These are phyloP conservation scores for Ceratorhiza oryzae-sativae DNA, from an alignment of 1,284 basidiomycete genomes.

Conservation along the genomic window DNA sequence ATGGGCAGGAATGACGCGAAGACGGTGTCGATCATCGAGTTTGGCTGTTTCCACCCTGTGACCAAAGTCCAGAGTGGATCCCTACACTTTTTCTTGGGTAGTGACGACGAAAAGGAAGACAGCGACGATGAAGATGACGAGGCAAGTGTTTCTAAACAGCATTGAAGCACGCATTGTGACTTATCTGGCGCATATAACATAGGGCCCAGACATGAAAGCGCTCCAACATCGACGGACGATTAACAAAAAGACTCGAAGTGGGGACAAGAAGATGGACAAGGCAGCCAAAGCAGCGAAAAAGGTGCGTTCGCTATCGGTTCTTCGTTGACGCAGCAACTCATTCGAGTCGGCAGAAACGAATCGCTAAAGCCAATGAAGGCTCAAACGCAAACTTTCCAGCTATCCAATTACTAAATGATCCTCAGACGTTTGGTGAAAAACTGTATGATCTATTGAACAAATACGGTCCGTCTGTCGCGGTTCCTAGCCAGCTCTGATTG, in stretches of 20 bases:
- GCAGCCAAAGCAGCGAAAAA: conserved; percentile 73
- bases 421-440: conserved; percentile 95
- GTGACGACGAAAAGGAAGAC: conserved; percentile 72
- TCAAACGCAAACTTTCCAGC: conserved; percentile 86
- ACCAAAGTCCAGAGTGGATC: conserved; percentile 95
- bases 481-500: no score
- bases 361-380: conserved; percentile 58
- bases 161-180: neutral
- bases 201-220: conserved; percentile 72
- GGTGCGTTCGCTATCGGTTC: conserved; percentile 52
- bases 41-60: conserved; percentile 94
- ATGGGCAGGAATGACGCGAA: conserved; percentile 82
- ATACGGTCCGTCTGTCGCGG: conserved; percentile 55
- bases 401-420: conserved; percentile 92
- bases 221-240: conserved; percentile 85
- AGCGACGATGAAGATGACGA: conserved; percentile 73
- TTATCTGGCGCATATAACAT: neutral
- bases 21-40: conserved; percentile 89
- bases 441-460: conserved; percentile 87
- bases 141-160: conserved; percentile 49
- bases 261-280: conserved; percentile 79
- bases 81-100: conserved; percentile 96
- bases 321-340: neutral
- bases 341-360: conserved; percentile 60
- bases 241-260: conserved; percentile 87